Conservation (phyloP, 2,329 filamentous ascomycete species). For the Beauveria asiatica region DNA sequence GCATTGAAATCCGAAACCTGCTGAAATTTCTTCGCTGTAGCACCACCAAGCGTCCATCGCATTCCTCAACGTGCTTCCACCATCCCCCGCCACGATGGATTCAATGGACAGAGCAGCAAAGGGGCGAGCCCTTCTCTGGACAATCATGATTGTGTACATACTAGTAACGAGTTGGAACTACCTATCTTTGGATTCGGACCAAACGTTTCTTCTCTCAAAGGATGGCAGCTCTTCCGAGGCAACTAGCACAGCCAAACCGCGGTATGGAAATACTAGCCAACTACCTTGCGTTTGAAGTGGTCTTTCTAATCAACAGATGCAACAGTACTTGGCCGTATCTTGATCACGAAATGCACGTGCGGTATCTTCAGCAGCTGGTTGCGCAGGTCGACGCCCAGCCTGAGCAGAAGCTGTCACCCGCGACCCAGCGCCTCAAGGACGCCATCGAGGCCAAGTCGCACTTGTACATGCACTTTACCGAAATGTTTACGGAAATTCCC, state of each 20-base stretch:
- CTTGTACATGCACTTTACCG: constrained; percentile 9
- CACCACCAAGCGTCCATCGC: background rate
- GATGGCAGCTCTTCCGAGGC: background rate
- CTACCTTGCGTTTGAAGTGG: too few relatives aligned
- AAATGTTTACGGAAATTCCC: constrained; percentile 4
- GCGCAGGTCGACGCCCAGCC: background rate
- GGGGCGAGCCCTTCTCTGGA: background rate
- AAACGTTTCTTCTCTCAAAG: background rate
- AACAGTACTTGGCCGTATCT: background rate
- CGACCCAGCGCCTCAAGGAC: background rate
- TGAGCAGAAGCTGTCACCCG: background rate
- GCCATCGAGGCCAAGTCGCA: constrained; percentile 2
- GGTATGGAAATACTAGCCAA: background rate
- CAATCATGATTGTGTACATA: background rate
- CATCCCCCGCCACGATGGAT: background rate
- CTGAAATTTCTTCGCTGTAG: too few relatives aligned
- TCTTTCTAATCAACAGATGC: background rate
- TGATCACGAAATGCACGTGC: background rate
- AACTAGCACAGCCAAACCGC: too few relatives aligned
- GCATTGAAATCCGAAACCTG: too few relatives aligned
- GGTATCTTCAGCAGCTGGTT: background rate
- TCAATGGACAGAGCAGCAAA: background rate
- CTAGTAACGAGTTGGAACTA: background rate
- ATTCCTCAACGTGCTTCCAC: background rate
- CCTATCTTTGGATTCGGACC: background rate